Conservation (phyloP, 179 eudicot genomes). For the Heliamphora pulchella region DNA sequence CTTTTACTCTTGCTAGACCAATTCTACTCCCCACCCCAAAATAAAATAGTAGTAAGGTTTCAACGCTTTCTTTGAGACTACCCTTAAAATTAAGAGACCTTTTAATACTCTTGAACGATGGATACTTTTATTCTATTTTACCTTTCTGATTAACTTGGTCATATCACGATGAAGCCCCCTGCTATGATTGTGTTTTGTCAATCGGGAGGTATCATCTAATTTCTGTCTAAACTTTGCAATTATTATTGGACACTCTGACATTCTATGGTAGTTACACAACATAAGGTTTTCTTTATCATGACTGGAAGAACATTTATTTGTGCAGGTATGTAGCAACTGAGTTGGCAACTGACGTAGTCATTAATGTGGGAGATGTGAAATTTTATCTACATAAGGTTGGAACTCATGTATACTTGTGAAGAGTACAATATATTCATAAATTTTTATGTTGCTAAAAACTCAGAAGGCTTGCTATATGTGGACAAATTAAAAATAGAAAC, state of each 20-base stretch:
- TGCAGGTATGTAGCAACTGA: slow-evolving; percentile 36
- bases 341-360: slow-evolving; percentile 27
- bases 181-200: not conserved
- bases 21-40: too few species aligned
- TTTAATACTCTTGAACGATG: not conserved
- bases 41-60: too few species aligned
- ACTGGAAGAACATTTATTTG: not conserved
- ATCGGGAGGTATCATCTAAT: not conserved
- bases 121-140: not conserved
- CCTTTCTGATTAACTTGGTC: not conserved
- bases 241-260: not conserved
- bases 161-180: not conserved
- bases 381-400: slow-evolving; percentile 37
- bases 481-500: not conserved
- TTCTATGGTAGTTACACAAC: not conserved
- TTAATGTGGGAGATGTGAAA: slow-evolving; percentile 28
- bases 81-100: not conserved
- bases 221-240: not conserved
- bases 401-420: not conserved
- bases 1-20: too few species aligned
- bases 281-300: not conserved
- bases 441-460: not conserved
- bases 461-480: not conserved
- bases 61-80: not conserved
- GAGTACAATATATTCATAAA: slow-evolving; percentile 1